Conservation (phyloP, 257 asterid genomes). For the Ligustrum vulgare region DNA sequence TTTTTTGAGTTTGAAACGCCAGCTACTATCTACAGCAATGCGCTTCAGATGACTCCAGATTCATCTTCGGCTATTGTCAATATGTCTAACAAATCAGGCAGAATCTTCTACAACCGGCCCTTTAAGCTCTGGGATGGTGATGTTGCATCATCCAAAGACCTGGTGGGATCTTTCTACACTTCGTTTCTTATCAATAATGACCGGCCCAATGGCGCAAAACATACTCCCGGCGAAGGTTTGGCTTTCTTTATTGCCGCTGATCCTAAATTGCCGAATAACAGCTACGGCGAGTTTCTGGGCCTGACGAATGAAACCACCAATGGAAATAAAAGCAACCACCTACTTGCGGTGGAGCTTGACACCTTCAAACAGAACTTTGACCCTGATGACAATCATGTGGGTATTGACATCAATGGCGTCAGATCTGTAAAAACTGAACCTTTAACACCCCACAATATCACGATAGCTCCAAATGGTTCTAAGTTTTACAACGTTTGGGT, state of each 20-base stretch:
- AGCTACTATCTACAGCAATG: slow-evolving; percentile 40
- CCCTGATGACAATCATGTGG: slow-evolving; percentile 77
- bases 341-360: slow-evolving; percentile 85
- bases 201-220: background rate
- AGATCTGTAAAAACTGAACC: slow-evolving; percentile 33
- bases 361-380: slow-evolving; percentile 72
- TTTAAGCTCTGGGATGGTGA: slow-evolving; percentile 69
- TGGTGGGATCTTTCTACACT: slow-evolving; percentile 61
- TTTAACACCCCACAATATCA: slow-evolving; percentile 40
- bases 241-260: slow-evolving; percentile 66
- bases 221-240: slow-evolving; percentile 65
- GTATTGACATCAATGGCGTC: slow-evolving; percentile 58
- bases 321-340: slow-evolving; percentile 39
- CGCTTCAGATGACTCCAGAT: slow-evolving; percentile 80
- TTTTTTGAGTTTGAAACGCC: slow-evolving; percentile 7
- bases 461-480: slow-evolving; percentile 44
- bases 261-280: slow-evolving; percentile 38
- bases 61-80: slow-evolving; percentile 23
- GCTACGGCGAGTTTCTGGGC: slow-evolving; percentile 73
- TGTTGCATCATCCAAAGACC: background rate
- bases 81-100: slow-evolving; percentile 38
- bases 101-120: slow-evolving; percentile 27
- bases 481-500: slow-evolving; percentile 74
- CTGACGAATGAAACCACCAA: slow-evolving; percentile 63
- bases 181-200: slow-evolving; percentile 64